A percentile compares a stretch with the other conserved stretches of the same genome.
Evolutionary conservation across 202 grass and related monocot genomes (phyloP).

Genomic region (Brachypodium distachyon): DNA sequence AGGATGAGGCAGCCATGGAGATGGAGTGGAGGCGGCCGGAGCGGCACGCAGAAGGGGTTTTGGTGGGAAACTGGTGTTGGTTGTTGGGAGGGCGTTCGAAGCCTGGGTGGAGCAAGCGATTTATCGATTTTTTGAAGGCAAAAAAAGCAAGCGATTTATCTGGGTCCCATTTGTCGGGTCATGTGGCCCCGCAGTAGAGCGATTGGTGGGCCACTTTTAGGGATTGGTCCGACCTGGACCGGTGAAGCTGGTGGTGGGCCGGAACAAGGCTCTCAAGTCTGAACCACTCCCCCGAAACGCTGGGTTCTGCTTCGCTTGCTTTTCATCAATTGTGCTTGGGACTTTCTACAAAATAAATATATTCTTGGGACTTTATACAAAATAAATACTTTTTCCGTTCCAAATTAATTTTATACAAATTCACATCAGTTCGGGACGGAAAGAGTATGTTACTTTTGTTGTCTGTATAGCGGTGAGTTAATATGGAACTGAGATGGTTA

Average conservation of each 20-base stretch:
- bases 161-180: not conserved
- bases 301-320: not conserved
- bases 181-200: not conserved
- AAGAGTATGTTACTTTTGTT: no score
- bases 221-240: constrained; percentile 1
- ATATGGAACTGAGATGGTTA: no score
- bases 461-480: no score
- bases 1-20: constrained; percentile 17
- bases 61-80: not conserved
- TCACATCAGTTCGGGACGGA: no score
- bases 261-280: not conserved
- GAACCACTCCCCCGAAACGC: not conserved
- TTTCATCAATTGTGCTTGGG: not conserved
- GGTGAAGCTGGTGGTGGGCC: not conserved
- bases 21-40: not conserved
- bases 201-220: constrained; percentile 11
- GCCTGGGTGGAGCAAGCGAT: not conserved
- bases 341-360: no score
- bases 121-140: no score
- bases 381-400: no score
- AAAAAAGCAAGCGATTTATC: not conserved
- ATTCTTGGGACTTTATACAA: no score
- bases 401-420: no score
- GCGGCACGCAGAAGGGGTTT: not conserved
- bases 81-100: not conserved